phyloP scores from a whole-genome alignment of 2,329 filamentous ascomycete species.

The Dactylellina parvicollis region DNA sequence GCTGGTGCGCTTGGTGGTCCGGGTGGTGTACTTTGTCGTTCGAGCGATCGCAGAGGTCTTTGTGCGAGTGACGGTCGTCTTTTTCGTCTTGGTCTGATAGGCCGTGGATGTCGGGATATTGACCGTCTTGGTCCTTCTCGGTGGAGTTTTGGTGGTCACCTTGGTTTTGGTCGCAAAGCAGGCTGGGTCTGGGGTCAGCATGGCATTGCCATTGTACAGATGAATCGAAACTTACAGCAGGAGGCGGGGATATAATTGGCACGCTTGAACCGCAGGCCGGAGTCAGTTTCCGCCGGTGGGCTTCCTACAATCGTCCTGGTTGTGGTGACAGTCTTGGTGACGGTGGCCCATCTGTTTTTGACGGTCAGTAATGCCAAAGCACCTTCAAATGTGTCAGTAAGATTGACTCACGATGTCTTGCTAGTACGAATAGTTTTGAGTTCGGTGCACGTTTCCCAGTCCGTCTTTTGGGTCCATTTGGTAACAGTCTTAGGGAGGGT shows the following conservation, averaged over 20 bases:
- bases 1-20: slow-evolving; percentile 3
- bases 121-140: slow-evolving; percentile 6
- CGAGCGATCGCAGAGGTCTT: neutral
- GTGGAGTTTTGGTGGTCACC: neutral
- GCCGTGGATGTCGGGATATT: neutral
- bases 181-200: neutral
- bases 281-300: neutral
- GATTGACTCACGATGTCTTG: slow-evolving; percentile 1
- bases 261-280: neutral
- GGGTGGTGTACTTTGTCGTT: neutral
- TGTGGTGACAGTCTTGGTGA: neutral
- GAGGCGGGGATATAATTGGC: neutral
- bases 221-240: neutral
- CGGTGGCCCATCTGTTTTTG: neutral
- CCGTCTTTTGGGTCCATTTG: neutral
- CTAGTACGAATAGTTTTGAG: neutral
- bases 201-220: neutral
- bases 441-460: neutral
- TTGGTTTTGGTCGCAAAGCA: neutral
- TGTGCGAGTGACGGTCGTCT: neutral
- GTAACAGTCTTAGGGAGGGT: neutral
- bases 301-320: neutral
- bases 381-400: neutral
- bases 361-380: neutral
- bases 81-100: neutral